Percentiles rank a stretch among this genome's conserved stretches.
Evolutionary conservation across 23 red algal genomes (phyloP).

Genomic region (Agarophyton chilense): DNA sequence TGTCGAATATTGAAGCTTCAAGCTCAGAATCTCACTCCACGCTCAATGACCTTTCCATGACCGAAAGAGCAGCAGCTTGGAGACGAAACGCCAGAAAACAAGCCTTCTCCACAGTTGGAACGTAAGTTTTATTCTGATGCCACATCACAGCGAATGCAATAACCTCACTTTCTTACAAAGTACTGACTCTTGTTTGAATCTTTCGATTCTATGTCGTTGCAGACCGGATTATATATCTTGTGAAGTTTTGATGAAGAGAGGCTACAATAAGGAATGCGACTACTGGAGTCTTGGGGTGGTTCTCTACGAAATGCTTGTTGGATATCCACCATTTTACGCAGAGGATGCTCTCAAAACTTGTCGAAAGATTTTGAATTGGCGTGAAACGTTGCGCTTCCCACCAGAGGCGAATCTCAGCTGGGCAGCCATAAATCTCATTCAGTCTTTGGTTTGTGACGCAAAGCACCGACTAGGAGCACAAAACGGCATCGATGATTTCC

Average conservation of each 20-base stretch:
- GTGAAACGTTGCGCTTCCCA: conserved; percentile 89
- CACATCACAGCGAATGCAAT: background rate
- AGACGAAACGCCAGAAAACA: conserved; percentile 82
- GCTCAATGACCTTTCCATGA: conserved; percentile 64
- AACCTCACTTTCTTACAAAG: background rate
- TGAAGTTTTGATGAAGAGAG: conserved; percentile 92
- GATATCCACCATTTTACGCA: conserved; percentile 99
- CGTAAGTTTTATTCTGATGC: conserved; percentile 34
- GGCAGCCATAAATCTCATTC: conserved; percentile 88
- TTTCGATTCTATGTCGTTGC: background rate
- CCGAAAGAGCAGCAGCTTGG: conserved; percentile 86
- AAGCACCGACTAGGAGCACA: conserved; percentile 91
- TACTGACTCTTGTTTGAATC: background rate
- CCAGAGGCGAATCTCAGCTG: conserved; percentile 84
- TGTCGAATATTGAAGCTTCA: conserved; percentile 1
- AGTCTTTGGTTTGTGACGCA: conserved; percentile 84
- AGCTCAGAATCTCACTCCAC: conserved; percentile 9
- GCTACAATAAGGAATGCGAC: conserved; percentile 98
- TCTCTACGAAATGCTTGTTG: conserved; percentile 95
- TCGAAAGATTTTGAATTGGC: conserved; percentile 96
- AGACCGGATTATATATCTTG: conserved; percentile 98
- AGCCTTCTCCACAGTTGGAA: conserved; percentile 95
- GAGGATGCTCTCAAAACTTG: conserved; percentile 97
- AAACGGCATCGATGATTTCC: conserved; percentile 91
- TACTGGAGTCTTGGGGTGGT: conserved; percentile 98